Evolutionary conservation across 768 basidiomycete species (phyloP).

Genomic region (Auriscalpium vulgare): DNA sequence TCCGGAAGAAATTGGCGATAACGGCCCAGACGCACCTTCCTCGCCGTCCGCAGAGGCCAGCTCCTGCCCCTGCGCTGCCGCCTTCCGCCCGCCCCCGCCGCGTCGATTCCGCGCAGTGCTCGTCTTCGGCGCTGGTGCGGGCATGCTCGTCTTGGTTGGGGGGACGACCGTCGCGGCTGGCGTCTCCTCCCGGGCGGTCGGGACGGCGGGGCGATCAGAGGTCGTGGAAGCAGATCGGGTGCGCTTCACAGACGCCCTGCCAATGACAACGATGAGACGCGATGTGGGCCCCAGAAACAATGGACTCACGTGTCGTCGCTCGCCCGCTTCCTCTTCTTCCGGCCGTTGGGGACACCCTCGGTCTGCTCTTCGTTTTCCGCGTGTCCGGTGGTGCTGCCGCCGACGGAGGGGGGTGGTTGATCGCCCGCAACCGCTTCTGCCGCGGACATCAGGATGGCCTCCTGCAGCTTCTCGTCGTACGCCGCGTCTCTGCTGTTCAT

Average conservation of each 20-base stretch:
- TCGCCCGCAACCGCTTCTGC: constrained; percentile 55
- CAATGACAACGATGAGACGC: constrained; percentile 9
- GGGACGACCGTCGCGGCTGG: constrained; percentile 20
- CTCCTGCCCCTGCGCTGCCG: constrained; percentile 21
- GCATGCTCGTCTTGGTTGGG: constrained; percentile 13
- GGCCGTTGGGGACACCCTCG: constrained; percentile 37
- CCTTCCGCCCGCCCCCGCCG: constrained; percentile 21
- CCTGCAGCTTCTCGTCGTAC: constrained; percentile 79
- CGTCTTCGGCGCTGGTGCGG: constrained; percentile 17
- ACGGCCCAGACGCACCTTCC: constrained; percentile 41
- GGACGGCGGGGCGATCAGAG: constrained; percentile 47
- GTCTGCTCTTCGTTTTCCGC: constrained; percentile 38
- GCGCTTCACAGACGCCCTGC: constrained; percentile 55
- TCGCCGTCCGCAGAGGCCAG: constrained; percentile 42
- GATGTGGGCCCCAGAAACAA: background rate
- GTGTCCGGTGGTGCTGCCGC: constrained; percentile 28
- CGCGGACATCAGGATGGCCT: constrained; percentile 66
- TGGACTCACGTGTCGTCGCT: constrained; percentile 63
- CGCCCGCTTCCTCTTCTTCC: constrained; percentile 65
- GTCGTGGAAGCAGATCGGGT: constrained; percentile 67
- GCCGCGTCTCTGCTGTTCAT: constrained; percentile 97
- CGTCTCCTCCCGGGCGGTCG: constrained; percentile 36
- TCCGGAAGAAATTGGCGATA: constrained; percentile 9
- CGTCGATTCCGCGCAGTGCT: constrained; percentile 21
- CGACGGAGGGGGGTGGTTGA: constrained; percentile 28